phyloP scores from a whole-genome alignment of 1,139 yeast species.

The Pneumocystis carinii region DNA sequence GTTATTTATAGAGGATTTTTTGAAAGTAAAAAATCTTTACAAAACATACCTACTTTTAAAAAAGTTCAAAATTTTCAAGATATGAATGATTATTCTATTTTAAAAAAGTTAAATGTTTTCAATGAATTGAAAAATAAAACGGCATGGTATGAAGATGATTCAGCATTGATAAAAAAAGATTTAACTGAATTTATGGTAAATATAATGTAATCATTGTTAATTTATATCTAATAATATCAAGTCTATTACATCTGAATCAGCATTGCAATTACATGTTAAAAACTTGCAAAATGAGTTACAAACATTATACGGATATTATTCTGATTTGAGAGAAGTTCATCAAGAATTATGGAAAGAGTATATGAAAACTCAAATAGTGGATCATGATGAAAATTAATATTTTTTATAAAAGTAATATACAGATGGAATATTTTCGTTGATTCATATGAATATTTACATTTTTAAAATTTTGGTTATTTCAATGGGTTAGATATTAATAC shows the following conservation, averaged over 20 bases:
- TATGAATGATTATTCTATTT: constrained; percentile 6
- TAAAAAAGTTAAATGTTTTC: neutral
- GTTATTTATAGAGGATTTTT: neutral
- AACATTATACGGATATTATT: constrained; percentile 6
- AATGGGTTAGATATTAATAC: neutral
- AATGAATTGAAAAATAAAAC: neutral
- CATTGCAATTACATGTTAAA: constrained; percentile 4
- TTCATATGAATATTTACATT: neutral
- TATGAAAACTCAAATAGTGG: constrained; percentile 10
- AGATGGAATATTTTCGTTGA: neutral
- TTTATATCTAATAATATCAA: neutral
- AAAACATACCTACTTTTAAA: constrained; percentile 7
- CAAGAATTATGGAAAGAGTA: constrained; percentile 4
- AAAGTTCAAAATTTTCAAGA: constrained; percentile 7
- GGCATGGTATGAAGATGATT: neutral
- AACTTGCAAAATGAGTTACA: constrained; percentile 7
- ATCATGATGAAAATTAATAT: neutral
- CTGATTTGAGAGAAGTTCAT: constrained; percentile 6
- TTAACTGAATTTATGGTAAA: neutral
- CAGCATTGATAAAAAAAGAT: neutral
- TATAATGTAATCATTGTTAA: neutral
- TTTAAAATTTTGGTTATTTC: neutral
- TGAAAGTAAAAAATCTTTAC: neutral
- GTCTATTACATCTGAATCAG: neutral
- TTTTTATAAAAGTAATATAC: neutral